Evolutionary conservation across 192 early-diverging fungal genomes (phyloP), one percentile per base, ranked within the genome.

Genomic region (Coemansia sp.): DNA sequence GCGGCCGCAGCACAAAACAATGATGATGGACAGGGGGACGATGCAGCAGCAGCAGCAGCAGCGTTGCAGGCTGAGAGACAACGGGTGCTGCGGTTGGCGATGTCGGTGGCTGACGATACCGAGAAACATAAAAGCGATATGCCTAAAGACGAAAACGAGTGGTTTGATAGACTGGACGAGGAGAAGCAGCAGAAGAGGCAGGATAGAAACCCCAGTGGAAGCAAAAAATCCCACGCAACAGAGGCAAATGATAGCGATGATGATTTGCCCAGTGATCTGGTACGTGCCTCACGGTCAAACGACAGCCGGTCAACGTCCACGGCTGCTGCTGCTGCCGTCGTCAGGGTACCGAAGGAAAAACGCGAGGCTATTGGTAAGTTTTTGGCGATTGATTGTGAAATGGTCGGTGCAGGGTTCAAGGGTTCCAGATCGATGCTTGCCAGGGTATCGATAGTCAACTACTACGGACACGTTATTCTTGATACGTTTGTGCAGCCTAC

Each of bases 341-440:
- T 45, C 33, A 64, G 2, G 1, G 56, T 67, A 34, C 48, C 68
- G 18, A 63, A 63, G 63, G 71, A 74, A 37, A 79, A 73, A 60
- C 68, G 68, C 22, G 71, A 81, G 37, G 67, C 80, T 1, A 43
- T 60, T 8, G 98, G 98, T 51, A 96, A 94, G 72, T 98, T 89
- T 74, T 68, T 99, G 5, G 96, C 91, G 8, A 94, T 99, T 9
- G 98, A 99, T 88, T 99, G 98, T 80, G 98, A 99, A 83, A 98
- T 98, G 96, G 96, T 99, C 32, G 96, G 98, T 37, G 94, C 94
- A 18, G 98, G 96, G 9, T 87, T 87, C 33, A 89, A 90, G 39
- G 98, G 96, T 3, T 75, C 58, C 15, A 73, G 89, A 35, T 96
- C 98, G n/a, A 91, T 89, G 33, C 73, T 99, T 53, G 98, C 96